Conservation (phyloP, 1,284 basidiomycete genomes). For the Hymenochaete sp. region DNA sequence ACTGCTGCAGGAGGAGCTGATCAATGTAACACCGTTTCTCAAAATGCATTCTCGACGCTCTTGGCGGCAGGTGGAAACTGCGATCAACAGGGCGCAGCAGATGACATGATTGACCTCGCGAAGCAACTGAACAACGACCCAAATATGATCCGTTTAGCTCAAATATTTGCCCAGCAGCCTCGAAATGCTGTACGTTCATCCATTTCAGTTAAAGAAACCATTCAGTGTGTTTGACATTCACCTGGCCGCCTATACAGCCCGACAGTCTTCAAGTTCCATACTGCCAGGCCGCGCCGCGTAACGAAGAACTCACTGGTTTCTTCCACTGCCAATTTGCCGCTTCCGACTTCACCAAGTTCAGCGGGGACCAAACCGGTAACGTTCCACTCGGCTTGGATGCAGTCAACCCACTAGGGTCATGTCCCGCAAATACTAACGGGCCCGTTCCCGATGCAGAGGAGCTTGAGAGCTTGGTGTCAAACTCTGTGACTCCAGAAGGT, state of each 20-base stretch:
- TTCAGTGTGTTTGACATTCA: not conserved
- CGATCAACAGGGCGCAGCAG: conserved; percentile 28
- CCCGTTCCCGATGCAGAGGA: conserved; percentile 27
- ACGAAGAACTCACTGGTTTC: conserved; percentile 33
- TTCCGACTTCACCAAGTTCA: conserved; percentile 28
- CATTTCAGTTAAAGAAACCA: not conserved
- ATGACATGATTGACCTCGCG: conserved; percentile 27
- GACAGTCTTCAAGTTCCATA: conserved; percentile 30
- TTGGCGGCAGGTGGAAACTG: conserved; percentile 24
- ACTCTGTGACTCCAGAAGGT: conserved; percentile 23
- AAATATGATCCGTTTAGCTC: conserved; percentile 26
- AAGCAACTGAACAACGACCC: conserved; percentile 25
- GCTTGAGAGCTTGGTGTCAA: conserved; percentile 20
- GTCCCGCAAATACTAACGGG: conserved; percentile 31
- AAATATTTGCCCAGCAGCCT: conserved; percentile 50
- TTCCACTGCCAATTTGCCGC: conserved; percentile 37
- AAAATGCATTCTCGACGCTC: conserved; percentile 21
- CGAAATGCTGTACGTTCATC: conserved; percentile 31
- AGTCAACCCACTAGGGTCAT: conserved; percentile 32
- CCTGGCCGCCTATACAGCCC: conserved; percentile 24
- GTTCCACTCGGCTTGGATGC: conserved; percentile 30
- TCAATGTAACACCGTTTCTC: conserved; percentile 22
- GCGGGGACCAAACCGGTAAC: conserved; percentile 28
- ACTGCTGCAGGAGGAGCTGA: conserved; percentile 19
- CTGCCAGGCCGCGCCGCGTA: conserved; percentile 33